Base-by-base conservation (phyloP, 164 flowering plant species). In the Liriodendron chinense region DNA sequence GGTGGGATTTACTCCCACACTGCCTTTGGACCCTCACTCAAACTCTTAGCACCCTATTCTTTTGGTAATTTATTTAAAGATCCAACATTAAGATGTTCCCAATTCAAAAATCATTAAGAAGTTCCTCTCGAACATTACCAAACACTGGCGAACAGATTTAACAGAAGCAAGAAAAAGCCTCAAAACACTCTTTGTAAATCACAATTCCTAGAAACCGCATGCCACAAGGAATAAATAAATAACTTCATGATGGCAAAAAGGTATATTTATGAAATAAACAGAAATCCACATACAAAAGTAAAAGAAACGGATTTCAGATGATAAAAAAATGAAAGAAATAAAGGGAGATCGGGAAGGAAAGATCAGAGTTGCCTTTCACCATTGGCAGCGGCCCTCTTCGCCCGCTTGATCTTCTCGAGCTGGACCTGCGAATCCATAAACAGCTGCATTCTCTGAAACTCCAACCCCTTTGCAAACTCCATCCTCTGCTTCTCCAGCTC, bases 401-500 rank as follows among this genome's bases (percentile, higher is more conserved):
- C 77, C 1, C 86, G 89, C 86, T 92, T 93, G 50, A 89, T 79
- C 87, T 88, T 89, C 85, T 88, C 92, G 26, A 94, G 87, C 86
- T 89, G 89, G 68, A 92, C 86, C 83, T 94, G 98, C 14, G 91
- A 87, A 61, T 93, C 94, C 90, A 90, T 85, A 75, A 90, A 89
- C 77, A 92, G 83, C 81, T 88, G 87, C 98, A 92, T 90, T 80
- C 97, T 86, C 81, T 92, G 92, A 74, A 84, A 80, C 86, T 91
- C 96, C 89, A 91, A 80, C 80, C 84, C 91, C 82, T 87, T 91
- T 2, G 86, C 85, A 77, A 89, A 88, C 79, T 91, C 87, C 96
- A 90, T 90, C 79, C 93, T 84, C 82, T 94, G 91, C 84, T 91
- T 94, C 87, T 94, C 97, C 82, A 92, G 78, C 59, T 92, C 97